These are phyloP conservation scores for Aspergillus quadrilineatus DNA, from an alignment of 2,329 filamentous ascomycete genomes.

Conservation along the genomic window DNA sequence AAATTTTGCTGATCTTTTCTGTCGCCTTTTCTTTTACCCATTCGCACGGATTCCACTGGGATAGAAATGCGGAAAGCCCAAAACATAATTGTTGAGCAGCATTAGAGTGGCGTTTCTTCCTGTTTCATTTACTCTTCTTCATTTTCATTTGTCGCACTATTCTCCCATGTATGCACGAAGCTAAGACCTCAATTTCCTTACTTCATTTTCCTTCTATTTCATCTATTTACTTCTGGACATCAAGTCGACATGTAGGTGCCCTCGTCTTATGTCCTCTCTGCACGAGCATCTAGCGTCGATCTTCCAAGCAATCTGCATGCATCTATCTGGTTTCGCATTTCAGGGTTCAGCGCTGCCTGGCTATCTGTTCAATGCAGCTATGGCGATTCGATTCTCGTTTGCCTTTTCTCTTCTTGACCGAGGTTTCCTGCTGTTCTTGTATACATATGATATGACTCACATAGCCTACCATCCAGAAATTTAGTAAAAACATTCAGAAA, in stretches of 20 bases:
- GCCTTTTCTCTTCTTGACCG: background rate
- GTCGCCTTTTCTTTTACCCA: slow-evolving; percentile 11
- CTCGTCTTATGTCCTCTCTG: slow-evolving; percentile 60
- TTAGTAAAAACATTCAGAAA: slow-evolving; percentile 2
- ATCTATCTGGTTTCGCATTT: slow-evolving; percentile 19
- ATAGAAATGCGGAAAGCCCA: slow-evolving; percentile 18
- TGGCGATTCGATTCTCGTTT: slow-evolving; percentile 13
- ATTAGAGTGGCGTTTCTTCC: slow-evolving; percentile 29
- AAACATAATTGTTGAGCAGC: slow-evolving; percentile 25
- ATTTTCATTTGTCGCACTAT: slow-evolving; percentile 10
- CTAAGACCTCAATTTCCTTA: slow-evolving; percentile 11
- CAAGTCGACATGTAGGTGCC: slow-evolving; percentile 79
- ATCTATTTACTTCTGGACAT: slow-evolving; percentile 9
- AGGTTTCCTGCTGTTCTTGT: slow-evolving; percentile 7
- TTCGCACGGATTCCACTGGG: background rate
- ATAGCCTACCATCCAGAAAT: slow-evolving; percentile 5
- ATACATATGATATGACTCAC: slow-evolving; percentile 2
- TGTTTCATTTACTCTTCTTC: slow-evolving; percentile 10
- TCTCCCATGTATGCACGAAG: slow-evolving; percentile 1
- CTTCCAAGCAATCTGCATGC: slow-evolving; percentile 14
- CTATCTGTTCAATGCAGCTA: background rate
- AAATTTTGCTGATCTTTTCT: slow-evolving; percentile 21
- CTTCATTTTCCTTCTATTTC: background rate
- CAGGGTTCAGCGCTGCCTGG: slow-evolving; percentile 21
- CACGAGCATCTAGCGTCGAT: slow-evolving; percentile 15